Evolutionary conservation across 495 filamentous ascomycete species (phyloP).

Genomic region (Paragyromitra xinjiangensis): DNA sequence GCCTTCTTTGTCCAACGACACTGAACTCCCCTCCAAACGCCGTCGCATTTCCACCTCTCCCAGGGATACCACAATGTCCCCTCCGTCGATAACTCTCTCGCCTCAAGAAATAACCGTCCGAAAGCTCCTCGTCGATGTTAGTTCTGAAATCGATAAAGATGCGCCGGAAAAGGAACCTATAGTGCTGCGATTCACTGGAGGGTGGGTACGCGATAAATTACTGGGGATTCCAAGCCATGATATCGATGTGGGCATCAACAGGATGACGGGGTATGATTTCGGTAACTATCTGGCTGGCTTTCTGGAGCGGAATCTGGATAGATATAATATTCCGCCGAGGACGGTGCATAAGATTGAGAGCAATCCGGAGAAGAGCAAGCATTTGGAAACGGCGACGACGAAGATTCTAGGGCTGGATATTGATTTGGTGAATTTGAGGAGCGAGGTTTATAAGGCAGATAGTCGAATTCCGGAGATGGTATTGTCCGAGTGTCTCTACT

Average conservation of each 20-base stretch:
- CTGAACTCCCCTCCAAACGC: constrained; percentile 8
- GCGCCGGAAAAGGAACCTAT: constrained; percentile 60
- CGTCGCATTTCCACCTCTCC: constrained; percentile 10
- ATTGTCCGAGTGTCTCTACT: not conserved
- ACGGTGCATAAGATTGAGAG: constrained; percentile 78
- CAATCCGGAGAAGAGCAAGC: constrained; percentile 97
- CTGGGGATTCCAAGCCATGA: constrained; percentile 82
- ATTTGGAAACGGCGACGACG: constrained; percentile 90
- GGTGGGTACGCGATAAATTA: constrained; percentile 99
- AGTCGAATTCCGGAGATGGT: constrained; percentile 86
- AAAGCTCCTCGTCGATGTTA: constrained; percentile 50
- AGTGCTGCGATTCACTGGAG: constrained; percentile 87
- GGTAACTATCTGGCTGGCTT: constrained; percentile 67
- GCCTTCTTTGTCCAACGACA: no score
- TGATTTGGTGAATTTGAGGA: constrained; percentile 92
- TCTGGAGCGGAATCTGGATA: constrained; percentile 64
- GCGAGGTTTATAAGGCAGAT: constrained; percentile 84
- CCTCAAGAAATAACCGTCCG: constrained; percentile 38
- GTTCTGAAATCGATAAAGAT: constrained; percentile 44
- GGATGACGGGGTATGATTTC: constrained; percentile 90
- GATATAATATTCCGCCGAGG: constrained; percentile 60
- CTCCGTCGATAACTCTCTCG: constrained; percentile 23
- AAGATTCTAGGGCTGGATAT: constrained; percentile 87
- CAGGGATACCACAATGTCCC: not conserved
- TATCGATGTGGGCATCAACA: constrained; percentile 94